Percentiles rank a stretch among this genome's conserved stretches.
Conservation (phyloP, 371 early-diverging fungal species). For the Entomophthora muscae region DNA sequence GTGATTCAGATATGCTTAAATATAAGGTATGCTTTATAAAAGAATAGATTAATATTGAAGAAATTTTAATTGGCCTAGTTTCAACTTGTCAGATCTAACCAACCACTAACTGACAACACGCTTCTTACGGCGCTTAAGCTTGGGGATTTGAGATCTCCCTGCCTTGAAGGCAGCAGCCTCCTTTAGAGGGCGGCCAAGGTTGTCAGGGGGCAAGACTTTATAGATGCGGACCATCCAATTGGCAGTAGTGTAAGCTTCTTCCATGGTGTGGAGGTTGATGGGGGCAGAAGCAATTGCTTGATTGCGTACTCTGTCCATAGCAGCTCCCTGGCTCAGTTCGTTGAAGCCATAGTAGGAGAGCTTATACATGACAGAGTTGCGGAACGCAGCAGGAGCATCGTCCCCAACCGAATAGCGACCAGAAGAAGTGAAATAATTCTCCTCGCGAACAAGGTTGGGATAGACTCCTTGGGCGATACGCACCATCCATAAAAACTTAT, state of each 20-base stretch:
- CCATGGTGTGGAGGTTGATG: constrained; percentile 66
- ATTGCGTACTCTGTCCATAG: constrained; percentile 77
- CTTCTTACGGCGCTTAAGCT: constrained; percentile 1
- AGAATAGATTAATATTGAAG: no score
- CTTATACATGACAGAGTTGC: constrained; percentile 87
- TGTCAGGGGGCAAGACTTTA: constrained; percentile 84
- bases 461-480: constrained; percentile 95
- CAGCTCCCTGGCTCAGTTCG: constrained; percentile 64
- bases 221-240: constrained; percentile 96
- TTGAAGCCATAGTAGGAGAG: constrained; percentile 87
- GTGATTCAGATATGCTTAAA: no score
- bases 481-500: constrained; percentile 99
- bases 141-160: constrained; percentile 18
- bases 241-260: constrained; percentile 81
- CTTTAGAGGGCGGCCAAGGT: constrained; percentile 60
- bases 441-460: constrained; percentile 80
- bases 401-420: constrained; percentile 93
- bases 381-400: constrained; percentile 75
- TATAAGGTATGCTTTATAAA: no score
- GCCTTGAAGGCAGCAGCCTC: constrained; percentile 42
- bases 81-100: no score
- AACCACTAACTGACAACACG: background rate
- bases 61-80: no score
- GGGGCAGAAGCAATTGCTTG: constrained; percentile 50
- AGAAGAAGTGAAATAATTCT: constrained; percentile 61